Conservation (phyloP, 257 asterid genomes). For the Avicennia marina region DNA sequence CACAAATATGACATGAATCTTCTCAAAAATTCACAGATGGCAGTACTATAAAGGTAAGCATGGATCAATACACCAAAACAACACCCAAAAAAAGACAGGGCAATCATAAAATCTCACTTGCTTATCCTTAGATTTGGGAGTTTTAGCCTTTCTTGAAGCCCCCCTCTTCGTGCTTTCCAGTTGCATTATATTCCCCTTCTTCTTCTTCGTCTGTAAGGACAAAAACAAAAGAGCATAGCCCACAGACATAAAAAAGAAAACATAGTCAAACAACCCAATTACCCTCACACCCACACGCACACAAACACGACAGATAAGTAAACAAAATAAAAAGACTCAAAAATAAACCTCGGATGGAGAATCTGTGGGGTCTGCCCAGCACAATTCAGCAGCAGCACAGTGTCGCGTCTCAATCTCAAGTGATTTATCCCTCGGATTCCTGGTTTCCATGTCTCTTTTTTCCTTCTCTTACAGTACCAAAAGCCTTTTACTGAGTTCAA, state of each 20-base stretch:
- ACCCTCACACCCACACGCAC: too few species aligned
- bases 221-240: conserved; percentile 1
- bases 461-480: conserved; percentile 7
- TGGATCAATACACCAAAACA: conserved; percentile 25
- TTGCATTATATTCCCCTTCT: conserved; percentile 20
- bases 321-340: too few species aligned
- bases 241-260: neutral
- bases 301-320: too few species aligned
- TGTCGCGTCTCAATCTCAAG: conserved; percentile 20
- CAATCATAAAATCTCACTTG: conserved; percentile 29
- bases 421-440: conserved; percentile 19
- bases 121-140: conserved; percentile 46
- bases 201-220: conserved; percentile 23
- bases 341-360: conserved; percentile 28
- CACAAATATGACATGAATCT: neutral
- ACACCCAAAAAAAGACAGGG: neutral
- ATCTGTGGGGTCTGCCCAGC: conserved; percentile 19
- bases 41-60: neutral
- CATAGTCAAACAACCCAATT: neutral
- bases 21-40: conserved; percentile 6
- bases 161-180: conserved; percentile 34
- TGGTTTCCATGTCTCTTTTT: conserved; percentile 16
- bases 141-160: conserved; percentile 31
- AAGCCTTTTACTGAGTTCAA: conserved; percentile 14
- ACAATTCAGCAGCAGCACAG: conserved; percentile 12